Evolutionary conservation across 257 asterid species (phyloP).

Genomic region (Solanum sparsipilum): DNA sequence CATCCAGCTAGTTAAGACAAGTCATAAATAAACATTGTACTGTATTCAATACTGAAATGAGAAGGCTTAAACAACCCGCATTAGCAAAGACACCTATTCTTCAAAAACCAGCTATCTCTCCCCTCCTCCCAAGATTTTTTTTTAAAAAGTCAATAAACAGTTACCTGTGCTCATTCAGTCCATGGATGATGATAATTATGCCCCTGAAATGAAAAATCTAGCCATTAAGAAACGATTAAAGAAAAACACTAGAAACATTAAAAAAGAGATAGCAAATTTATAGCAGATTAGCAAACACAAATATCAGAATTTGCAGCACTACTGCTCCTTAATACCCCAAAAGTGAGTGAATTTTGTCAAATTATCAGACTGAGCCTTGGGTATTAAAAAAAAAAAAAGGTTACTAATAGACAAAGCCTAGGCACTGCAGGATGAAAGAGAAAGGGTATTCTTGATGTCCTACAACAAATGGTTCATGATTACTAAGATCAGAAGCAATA

Average conservation of each 20-base stretch:
- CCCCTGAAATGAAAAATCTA: constrained; percentile 55
- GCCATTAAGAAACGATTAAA: not conserved
- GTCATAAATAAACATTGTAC: not conserved
- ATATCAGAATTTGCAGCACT: constrained; percentile 13
- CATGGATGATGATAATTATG: constrained; percentile 79
- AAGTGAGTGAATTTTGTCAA: not conserved
- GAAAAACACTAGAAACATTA: not conserved
- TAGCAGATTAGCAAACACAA: constrained; percentile 2
- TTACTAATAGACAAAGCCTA: not conserved
- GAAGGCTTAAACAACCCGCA: not conserved
- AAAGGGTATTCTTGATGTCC: not conserved
- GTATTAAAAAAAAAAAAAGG: not conserved
- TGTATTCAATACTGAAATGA: not conserved
- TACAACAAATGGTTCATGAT: not conserved
- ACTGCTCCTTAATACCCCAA: constrained; percentile 3
- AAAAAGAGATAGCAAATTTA: not conserved
- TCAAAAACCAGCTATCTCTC: not conserved
- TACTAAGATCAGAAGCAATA: not conserved
- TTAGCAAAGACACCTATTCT: not conserved
- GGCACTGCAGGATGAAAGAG: not conserved
- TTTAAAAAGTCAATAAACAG: not conserved
- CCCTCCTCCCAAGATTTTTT: not conserved
- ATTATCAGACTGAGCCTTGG: not conserved
- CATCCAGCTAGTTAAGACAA: not conserved
- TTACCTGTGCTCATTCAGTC: constrained; percentile 96